Conservation (phyloP, 257 asterid genomes). For the Gentiana dahurica region DNA sequence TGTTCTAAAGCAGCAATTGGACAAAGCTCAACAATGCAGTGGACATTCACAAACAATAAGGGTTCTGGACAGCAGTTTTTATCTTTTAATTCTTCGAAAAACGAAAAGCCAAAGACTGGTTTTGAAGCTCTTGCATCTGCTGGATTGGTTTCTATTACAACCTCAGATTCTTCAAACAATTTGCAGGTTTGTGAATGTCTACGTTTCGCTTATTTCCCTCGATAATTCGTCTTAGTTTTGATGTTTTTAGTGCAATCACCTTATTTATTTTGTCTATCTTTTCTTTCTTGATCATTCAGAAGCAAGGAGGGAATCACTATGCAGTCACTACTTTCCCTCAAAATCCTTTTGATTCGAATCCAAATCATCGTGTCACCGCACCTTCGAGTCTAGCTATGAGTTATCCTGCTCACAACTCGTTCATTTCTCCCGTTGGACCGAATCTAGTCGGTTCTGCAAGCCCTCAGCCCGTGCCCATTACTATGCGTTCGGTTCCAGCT, state of each 20-base stretch:
- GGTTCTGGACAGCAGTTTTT: conserved; percentile 30
- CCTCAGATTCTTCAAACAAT: conserved; percentile 28
- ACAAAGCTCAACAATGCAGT: conserved; percentile 47
- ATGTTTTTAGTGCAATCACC: no score
- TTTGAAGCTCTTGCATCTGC: conserved; percentile 58
- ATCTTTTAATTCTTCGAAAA: conserved; percentile 36
- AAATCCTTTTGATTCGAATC: conserved; percentile 19
- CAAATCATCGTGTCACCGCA: conserved; percentile 14
- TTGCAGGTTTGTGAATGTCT: not conserved
- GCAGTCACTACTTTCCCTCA: conserved; percentile 26
- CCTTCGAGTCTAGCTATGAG: conserved; percentile 18
- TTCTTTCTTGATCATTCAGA: conserved; percentile 17
- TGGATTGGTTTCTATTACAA: conserved; percentile 44
- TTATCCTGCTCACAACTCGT: conserved; percentile 25
- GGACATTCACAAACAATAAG: conserved; percentile 45
- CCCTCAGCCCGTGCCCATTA: conserved; percentile 23
- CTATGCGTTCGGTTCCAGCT: conserved; percentile 21
- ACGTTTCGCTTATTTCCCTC: no score
- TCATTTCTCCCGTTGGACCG: conserved; percentile 29
- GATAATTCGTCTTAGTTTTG: no score
- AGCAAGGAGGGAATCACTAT: conserved; percentile 33
- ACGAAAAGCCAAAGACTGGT: conserved; percentile 39
- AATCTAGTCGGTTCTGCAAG: conserved; percentile 18
- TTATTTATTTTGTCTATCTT: no score
- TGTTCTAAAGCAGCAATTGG: conserved; percentile 26